phyloP scores from a whole-genome alignment of 1,284 basidiomycete species.

The Sanghuangporus baumii region DNA sequence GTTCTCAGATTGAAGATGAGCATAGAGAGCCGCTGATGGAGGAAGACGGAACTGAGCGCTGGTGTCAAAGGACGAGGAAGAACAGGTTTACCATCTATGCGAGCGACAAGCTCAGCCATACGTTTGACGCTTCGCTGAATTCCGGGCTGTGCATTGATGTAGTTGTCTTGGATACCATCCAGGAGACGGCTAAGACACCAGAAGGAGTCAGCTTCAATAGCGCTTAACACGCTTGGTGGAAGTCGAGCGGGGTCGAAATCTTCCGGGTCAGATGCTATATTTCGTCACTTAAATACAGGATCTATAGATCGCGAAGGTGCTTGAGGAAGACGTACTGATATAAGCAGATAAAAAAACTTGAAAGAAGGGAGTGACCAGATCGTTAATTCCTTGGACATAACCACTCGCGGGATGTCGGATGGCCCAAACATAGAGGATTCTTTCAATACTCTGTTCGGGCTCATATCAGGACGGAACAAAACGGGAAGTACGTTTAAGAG shows the following conservation, averaged over 20 bases:
- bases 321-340: conserved; percentile 54
- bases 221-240: conserved; percentile 63
- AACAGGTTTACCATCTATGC: conserved; percentile 71
- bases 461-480: conserved; percentile 17
- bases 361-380: conserved; percentile 92
- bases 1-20: conserved; percentile 82
- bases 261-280: conserved; percentile 82
- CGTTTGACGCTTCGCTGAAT: conserved; percentile 88
- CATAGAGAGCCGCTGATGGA: conserved; percentile 57
- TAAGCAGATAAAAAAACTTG: conserved; percentile 91
- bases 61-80: conserved; percentile 35
- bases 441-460: conserved; percentile 69
- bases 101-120: conserved; percentile 87
- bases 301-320: not conserved
- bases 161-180: conserved; percentile 97
- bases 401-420: conserved; percentile 95
- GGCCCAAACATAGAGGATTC: conserved; percentile 96
- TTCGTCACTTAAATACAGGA: conserved; percentile 12
- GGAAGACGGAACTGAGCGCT: not conserved
- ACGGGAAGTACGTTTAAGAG: not conserved
- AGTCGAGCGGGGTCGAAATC: conserved; percentile 77
- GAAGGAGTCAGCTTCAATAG: conserved; percentile 92
- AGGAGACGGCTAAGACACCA: conserved; percentile 93
- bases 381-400: conserved; percentile 97
- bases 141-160: conserved; percentile 91